Percentiles rank a stretch among this genome's conserved stretches.
Evolutionary conservation across 1,139 yeast species (phyloP).

Genomic region (Lodderomyces oxycetoniae): DNA sequence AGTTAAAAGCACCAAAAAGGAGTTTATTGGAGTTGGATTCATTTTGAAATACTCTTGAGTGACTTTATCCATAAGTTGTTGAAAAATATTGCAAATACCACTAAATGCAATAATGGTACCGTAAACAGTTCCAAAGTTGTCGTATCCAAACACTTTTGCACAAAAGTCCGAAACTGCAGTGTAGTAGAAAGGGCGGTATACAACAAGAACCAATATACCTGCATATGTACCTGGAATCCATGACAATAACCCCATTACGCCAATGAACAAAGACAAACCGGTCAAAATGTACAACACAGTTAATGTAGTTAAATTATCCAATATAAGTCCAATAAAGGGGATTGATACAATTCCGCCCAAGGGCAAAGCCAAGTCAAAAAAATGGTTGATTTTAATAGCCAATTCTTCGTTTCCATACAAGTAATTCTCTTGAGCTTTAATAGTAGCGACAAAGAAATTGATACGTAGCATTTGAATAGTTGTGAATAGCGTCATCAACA

Average conservation of each 20-base stretch:
- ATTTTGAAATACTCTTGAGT: conserved; percentile 64
- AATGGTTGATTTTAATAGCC: conserved; percentile 61
- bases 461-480: conserved; percentile 85
- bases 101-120: conserved; percentile 80
- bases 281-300: conserved; percentile 52
- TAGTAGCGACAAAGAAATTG: conserved; percentile 87
- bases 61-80: conserved; percentile 59
- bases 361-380: conserved; percentile 82
- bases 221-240: conserved; percentile 48
- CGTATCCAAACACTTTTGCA: conserved; percentile 90
- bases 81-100: conserved; percentile 71
- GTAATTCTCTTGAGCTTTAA: conserved; percentile 71
- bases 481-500: conserved; percentile 70
- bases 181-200: conserved; percentile 86
- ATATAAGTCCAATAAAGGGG: conserved; percentile 78
- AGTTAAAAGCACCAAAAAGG: conserved; percentile 49
- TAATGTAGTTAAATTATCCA: conserved; percentile 70
- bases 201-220: conserved; percentile 69
- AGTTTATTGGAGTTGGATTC: conserved; percentile 79
- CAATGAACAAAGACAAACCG: conserved; percentile 54
- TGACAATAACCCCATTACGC: conserved; percentile 60
- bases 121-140: conserved; percentile 87
- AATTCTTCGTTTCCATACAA: conserved; percentile 46
- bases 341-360: conserved; percentile 80
- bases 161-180: conserved; percentile 88